Evolutionary conservation across 192 early-diverging fungal genomes (phyloP), one percentile per base, ranked within the genome.

Genomic region (Martensiomyces pterosporus): DNA sequence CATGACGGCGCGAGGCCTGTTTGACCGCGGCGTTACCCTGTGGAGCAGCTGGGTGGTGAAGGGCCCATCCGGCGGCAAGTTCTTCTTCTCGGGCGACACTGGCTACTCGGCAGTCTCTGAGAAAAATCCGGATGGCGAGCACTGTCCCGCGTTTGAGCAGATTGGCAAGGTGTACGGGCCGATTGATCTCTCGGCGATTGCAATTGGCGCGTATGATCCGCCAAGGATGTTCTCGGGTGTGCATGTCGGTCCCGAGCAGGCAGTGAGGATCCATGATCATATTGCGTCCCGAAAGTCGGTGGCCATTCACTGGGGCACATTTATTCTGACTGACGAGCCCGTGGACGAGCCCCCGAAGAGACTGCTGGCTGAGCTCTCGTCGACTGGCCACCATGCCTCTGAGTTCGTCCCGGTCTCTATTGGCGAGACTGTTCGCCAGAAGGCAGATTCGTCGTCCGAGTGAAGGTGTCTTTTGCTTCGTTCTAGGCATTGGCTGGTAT

Each of bases 251-350:
- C 87, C 89, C 3, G 82, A 88, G 47, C 89, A 91, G 52, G 84
- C 88, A 3, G 85, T 91, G 4, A 60, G 82, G 9, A 72, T 94
- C 21, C 92, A 94, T 52, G 64, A 82, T 47, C 87, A 91, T 49
- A 64, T 90, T 33, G 44, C 69, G 26, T 82, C 84, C 10, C 79
- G 75, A 43, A 76, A 76, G 19, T 80, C 77, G 9, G 66, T 91
- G 21, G 88, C 80, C 8, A 89, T 92, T 60, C 92, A 94, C 54
- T 92, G 89, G 89, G 88, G 88, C 8, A 88, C 88, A 10, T 93
- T 86, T 79, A 48, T 79, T 3, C 67, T 93, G 49, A 89, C 86
- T 9, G 72, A 75, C 42, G 90, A 90, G 52, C 71, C 76, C 10
- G 55, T 81, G 4, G 76, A 62, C 27, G 88, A 87, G 51, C 90